phyloP scores from a whole-genome alignment of 306 rosid genomes.

The cucumber (Cucumis sativus) region DNA sequence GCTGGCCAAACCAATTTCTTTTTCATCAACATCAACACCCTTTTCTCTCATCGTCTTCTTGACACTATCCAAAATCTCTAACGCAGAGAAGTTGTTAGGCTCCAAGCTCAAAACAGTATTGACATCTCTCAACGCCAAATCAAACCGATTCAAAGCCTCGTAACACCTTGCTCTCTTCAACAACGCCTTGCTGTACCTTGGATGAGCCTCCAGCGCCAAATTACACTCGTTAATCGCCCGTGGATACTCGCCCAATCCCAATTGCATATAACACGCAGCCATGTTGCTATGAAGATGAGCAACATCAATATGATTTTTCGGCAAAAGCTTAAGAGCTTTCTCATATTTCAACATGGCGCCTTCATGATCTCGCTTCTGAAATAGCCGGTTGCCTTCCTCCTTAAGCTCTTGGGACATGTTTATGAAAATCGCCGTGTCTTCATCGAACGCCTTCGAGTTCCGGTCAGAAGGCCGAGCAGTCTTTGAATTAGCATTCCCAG shows the following conservation, averaged over 20 bases:
- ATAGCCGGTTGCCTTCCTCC: conserved; percentile 66
- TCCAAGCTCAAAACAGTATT: conserved; percentile 45
- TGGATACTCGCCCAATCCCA: conserved; percentile 77
- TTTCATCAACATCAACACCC: conserved; percentile 48
- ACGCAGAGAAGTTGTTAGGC: conserved; percentile 46
- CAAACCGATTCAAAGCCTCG: conserved; percentile 56
- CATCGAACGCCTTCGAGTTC: conserved; percentile 47
- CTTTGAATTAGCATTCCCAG: conserved; percentile 29
- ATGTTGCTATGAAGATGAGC: conserved; percentile 60
- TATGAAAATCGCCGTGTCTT: conserved; percentile 77
- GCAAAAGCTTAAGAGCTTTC: conserved; percentile 71
- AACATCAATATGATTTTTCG: conserved; percentile 55
- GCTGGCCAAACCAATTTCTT: conserved; percentile 39
- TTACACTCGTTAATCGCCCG: conserved; percentile 71
- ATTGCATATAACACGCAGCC: conserved; percentile 77
- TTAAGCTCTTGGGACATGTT: conserved; percentile 73
- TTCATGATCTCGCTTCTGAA: conserved; percentile 54
- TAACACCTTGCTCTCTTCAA: conserved; percentile 63
- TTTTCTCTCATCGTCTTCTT: conserved; percentile 38
- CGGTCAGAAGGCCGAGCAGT: conserved; percentile 23
- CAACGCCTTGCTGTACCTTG: conserved; percentile 53
- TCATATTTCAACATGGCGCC: conserved; percentile 76
- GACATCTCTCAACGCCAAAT: conserved; percentile 75
- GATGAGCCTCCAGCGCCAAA: conserved; percentile 55
- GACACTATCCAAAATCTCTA: conserved; percentile 60